A percentile compares a stretch with the other conserved stretches of the same genome.
Evolutionary conservation across 2,329 filamentous ascomycete species (phyloP).

Genomic region (Fusarium circinatum): DNA sequence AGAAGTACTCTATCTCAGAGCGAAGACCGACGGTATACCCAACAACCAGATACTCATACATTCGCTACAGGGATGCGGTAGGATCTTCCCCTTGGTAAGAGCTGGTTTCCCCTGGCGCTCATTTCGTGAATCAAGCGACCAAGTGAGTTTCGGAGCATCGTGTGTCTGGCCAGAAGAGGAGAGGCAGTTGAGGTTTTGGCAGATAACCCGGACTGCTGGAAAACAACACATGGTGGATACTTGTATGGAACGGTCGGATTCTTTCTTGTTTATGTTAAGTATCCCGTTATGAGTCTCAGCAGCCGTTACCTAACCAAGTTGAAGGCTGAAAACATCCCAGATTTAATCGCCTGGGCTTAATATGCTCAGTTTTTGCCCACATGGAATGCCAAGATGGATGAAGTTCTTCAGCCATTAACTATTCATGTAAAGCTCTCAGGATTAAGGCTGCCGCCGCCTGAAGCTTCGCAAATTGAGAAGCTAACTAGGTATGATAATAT

Average conservation of each 20-base stretch:
- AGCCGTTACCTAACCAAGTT: not conserved
- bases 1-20: not conserved
- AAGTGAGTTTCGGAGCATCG: not conserved
- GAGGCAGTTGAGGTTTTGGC: not conserved
- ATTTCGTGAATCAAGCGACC: not conserved
- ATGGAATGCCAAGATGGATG: not conserved
- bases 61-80: not conserved
- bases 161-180: not conserved
- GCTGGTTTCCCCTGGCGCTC: not conserved
- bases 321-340: not conserved
- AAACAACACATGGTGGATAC: not conserved
- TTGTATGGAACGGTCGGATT: not conserved
- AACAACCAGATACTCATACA: not conserved
- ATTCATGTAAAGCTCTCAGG: not conserved
- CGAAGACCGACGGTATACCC: not conserved
- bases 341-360: not conserved
- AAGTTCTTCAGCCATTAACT: not conserved
- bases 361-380: not conserved
- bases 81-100: not conserved
- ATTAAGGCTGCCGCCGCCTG: no score
- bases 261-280: not conserved
- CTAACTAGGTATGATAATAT: no score
- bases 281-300: not conserved
- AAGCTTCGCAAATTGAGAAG: not conserved
- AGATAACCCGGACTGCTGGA: not conserved